Conservation (phyloP, 495 filamentous ascomycete genomes). For the Aspergillus nanangensis region DNA sequence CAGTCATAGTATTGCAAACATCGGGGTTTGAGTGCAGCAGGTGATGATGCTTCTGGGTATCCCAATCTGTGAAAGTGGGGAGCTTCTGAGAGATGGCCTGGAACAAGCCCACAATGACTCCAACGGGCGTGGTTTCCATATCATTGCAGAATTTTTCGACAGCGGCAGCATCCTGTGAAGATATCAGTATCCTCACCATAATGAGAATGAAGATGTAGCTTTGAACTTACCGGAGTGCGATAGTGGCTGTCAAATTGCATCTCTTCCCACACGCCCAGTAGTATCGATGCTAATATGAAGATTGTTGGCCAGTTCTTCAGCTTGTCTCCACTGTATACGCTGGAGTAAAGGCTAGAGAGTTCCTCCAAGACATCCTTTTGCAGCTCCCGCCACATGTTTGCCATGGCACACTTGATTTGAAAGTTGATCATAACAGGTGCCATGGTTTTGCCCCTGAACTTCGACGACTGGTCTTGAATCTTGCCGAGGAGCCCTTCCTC, state of each 20-base stretch:
- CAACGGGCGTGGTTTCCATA: constrained; percentile 91
- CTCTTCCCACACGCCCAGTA: constrained; percentile 91
- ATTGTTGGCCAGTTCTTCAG: constrained; percentile 97
- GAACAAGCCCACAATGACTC: constrained; percentile 92
- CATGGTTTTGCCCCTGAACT: constrained; percentile 79
- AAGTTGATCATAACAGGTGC: constrained; percentile 98
- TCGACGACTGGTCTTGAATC: constrained; percentile 72
- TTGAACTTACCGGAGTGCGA: constrained; percentile 57
- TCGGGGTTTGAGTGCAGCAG: constrained; percentile 81
- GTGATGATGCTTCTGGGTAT: constrained; percentile 80
- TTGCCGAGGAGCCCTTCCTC: constrained; percentile 73
- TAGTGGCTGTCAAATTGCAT: constrained; percentile 98
- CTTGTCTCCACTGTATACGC: constrained; percentile 89
- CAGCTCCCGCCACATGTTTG: constrained; percentile 92
- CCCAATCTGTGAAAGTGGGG: constrained; percentile 86
- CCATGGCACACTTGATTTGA: constrained; percentile 92
- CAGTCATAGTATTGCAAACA: constrained; percentile 90
- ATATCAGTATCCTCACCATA: constrained; percentile 1
- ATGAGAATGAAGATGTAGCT: too few species aligned
- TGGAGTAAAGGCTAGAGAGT: constrained; percentile 82
- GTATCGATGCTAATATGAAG: constrained; percentile 86
- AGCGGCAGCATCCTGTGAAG: constrained; percentile 57
- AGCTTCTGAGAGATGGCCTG: constrained; percentile 93
- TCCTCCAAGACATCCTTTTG: constrained; percentile 93
- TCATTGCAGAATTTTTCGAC: constrained; percentile 90